Conservation (phyloP, 495 filamentous ascomycete species). For the Hypoxylon crocopeplum region DNA sequence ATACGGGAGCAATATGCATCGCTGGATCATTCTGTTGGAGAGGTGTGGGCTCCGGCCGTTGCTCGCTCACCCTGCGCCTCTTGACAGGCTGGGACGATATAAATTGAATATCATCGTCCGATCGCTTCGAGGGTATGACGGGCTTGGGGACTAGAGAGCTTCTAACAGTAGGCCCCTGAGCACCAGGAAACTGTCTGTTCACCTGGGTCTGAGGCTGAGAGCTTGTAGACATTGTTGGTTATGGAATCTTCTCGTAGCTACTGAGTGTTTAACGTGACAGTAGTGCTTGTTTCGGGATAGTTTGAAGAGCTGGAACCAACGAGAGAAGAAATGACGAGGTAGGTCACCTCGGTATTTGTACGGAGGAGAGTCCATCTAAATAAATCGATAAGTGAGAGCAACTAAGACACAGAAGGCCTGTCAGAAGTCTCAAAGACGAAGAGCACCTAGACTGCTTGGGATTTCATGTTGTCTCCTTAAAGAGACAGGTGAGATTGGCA, state of each 20-base stretch:
- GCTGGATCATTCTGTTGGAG: slow-evolving; percentile 5
- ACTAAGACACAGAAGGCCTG: slow-evolving; percentile 29
- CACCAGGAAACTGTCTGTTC: background rate
- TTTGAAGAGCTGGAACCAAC: background rate
- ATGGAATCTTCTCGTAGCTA: slow-evolving; percentile 2
- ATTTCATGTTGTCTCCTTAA: slow-evolving; percentile 33
- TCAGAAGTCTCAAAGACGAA: slow-evolving; percentile 29
- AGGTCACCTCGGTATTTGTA: slow-evolving; percentile 14
- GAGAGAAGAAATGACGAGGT: slow-evolving; percentile 22
- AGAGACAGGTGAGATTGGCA: slow-evolving; percentile 1
- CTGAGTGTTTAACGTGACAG: background rate
- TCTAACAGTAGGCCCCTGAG: background rate
- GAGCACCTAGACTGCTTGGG: slow-evolving; percentile 10
- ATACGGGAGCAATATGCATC: slow-evolving; percentile 1
- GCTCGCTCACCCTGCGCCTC: slow-evolving; percentile 40
- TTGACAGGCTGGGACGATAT: slow-evolving; percentile 53
- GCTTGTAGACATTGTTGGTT: slow-evolving; percentile 11
- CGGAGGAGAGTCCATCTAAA: slow-evolving; percentile 11
- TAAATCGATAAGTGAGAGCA: slow-evolving; percentile 6
- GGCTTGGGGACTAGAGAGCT: slow-evolving; percentile 8
- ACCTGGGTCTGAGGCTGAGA: slow-evolving; percentile 1
- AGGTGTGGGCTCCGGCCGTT: slow-evolving; percentile 7
- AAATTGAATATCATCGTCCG: slow-evolving; percentile 54
- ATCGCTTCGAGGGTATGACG: slow-evolving; percentile 26
- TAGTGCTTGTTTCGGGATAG: background rate